Evolutionary conservation across 257 asterid genomes (phyloP).

Genomic region (Petunia axillaris): DNA sequence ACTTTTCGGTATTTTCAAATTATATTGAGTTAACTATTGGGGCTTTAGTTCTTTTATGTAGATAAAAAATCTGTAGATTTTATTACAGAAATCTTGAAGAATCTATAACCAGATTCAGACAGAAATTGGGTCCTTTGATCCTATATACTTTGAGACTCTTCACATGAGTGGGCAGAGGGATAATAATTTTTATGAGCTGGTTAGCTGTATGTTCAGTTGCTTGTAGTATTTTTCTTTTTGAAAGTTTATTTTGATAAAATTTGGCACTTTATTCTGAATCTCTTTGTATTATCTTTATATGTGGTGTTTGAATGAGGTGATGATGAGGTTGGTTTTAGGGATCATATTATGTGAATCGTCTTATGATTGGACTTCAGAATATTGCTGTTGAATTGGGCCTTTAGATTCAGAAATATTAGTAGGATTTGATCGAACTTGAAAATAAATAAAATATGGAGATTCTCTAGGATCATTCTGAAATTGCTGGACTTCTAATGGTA

Average conservation of each 20-base stretch:
- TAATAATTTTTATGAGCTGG: not conserved
- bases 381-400: too few relatives aligned
- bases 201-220: not conserved
- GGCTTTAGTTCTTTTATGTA: not conserved
- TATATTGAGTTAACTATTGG: not conserved
- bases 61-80: constrained; percentile 10
- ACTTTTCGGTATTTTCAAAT: not conserved
- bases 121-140: not conserved
- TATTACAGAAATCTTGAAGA: not conserved
- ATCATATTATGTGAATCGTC: too few relatives aligned
- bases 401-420: too few relatives aligned
- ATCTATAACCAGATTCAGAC: not conserved
- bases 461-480: not conserved
- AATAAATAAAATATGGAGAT: too few relatives aligned
- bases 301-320: too few relatives aligned
- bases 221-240: not conserved
- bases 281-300: too few relatives aligned
- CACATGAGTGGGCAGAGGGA: not conserved
- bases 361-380: too few relatives aligned
- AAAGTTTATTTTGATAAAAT: too few relatives aligned
- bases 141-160: not conserved
- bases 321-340: too few relatives aligned
- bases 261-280: too few relatives aligned
- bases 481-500: not conserved
- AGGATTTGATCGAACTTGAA: too few relatives aligned